Evolutionary conservation across 1,139 yeast species (phyloP), one percentile per base, ranked within the genome.

Genomic region (Candida mesenterica): DNA sequence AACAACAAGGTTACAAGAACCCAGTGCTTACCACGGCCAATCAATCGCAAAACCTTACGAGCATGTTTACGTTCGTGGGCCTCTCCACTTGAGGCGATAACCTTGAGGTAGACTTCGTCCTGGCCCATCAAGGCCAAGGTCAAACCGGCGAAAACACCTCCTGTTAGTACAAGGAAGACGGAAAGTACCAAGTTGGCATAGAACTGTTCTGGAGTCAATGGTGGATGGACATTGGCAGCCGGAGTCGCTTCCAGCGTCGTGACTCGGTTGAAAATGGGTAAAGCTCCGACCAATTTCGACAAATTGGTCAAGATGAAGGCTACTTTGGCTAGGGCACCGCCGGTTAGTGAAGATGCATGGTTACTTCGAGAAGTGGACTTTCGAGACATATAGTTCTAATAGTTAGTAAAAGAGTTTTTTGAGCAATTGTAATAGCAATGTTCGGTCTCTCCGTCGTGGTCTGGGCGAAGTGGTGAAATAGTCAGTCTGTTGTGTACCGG

Each of bases 51-150:
- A 30, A 92, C 97, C 46, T 77, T 82, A 20, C 67, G 61, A n/a
- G 97, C 94, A 44, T 81, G 74, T 40, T 65, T 70, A 29, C 83
- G 75, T 59, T 92, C 97, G 14, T 58, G 48, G 2, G 65, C 59
- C 16, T 77, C 78, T 19, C 83, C 82, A 28, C 77, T 68, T 16
- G 76, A 68, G 30, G 80, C 75, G 45, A 84, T 79, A 18, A 84
- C 94, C 54, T 80, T 82, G 42, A 83, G 63, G 51, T 89, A 87
- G 27, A 90, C 94, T 61, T 90, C 97, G 59, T 92, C 97, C 61
- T 90, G 97, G 44, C 97, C 97, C 98, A 92, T 92, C 22, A 92
- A 73, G 2, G 95, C 97, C 38, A 92, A 71, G 16, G 98, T 92
- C 35, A 92, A 68, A 6, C 97, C 98, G 2, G 98, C 97, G 68